Conservation (phyloP, 2,329 filamentous ascomycete species). For the Claviceps lovelessii region DNA sequence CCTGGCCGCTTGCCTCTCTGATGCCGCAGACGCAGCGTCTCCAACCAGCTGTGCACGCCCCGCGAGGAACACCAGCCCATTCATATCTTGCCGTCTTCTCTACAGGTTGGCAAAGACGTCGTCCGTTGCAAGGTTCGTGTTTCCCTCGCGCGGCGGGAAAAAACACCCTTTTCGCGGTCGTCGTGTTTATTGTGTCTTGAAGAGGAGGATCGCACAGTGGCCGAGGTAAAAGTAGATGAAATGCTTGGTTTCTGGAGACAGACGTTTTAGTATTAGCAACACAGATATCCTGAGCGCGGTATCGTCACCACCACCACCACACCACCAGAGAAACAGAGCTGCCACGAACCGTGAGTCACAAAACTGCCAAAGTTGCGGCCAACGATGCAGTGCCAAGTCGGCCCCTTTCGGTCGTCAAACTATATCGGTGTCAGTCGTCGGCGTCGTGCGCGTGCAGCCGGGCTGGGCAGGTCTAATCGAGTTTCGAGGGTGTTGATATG, state of each 20-base stretch:
- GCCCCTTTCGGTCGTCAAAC: constrained; percentile 95
- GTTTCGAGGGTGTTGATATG: not conserved
- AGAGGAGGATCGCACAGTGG: constrained; percentile 93
- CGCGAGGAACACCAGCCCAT: not conserved
- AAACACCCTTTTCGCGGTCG: not conserved
- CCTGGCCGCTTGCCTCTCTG: too few species aligned
- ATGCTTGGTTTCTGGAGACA: constrained; percentile 76
- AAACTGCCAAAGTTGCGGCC: constrained; percentile 98
- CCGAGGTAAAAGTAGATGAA: constrained; percentile 99
- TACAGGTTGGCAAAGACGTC: not conserved
- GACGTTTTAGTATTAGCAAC: not conserved
- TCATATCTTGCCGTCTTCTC: not conserved
- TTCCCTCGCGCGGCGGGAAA: not conserved
- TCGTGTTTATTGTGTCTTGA: constrained; percentile 73
- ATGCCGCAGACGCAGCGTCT: too few species aligned
- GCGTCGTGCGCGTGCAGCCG: not conserved
- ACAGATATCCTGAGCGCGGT: too few species aligned
- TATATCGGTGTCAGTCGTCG: constrained; percentile 22
- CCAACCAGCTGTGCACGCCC: too few species aligned
- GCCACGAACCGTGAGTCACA: constrained; percentile 73
- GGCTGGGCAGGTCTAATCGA: too few species aligned
- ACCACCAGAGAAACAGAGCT: not conserved
- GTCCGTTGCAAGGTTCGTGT: not conserved
- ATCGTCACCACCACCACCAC: too few species aligned
- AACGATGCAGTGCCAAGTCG: constrained; percentile 98